Conservation (phyloP, 2,329 filamentous ascomycete genomes). For the Colletotrichum gigasporum region DNA sequence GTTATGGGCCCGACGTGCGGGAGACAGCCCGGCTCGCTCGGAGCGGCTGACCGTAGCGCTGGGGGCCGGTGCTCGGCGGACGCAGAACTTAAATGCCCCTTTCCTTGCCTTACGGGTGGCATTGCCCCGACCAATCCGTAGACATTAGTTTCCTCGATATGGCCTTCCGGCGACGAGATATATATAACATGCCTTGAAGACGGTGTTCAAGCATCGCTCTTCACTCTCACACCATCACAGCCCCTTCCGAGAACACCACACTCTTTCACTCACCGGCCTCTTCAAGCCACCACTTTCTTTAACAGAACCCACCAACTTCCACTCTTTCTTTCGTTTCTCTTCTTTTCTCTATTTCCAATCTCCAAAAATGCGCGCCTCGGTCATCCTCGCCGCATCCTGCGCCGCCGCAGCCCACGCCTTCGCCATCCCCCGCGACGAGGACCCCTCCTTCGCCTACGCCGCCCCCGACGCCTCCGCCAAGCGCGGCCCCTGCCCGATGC, state of each 20-base stretch:
- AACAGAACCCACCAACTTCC: neutral
- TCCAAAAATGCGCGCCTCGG: constrained; percentile 16
- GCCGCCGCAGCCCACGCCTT: neutral
- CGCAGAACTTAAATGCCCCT: neutral
- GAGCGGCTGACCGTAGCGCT: neutral
- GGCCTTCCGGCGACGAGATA: neutral
- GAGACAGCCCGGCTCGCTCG: neutral
- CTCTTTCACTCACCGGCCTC: neutral
- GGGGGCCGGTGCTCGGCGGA: neutral
- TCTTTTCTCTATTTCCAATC: too few relatives aligned
- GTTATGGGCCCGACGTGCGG: neutral
- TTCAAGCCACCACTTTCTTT: neutral
- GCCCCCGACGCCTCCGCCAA: constrained; percentile 50
- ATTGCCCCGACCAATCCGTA: too few relatives aligned
- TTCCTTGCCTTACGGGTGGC: too few relatives aligned
- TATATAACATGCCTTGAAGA: neutral
- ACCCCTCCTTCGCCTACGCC: constrained; percentile 9
- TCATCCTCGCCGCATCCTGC: constrained; percentile 17
- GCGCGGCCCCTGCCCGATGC: constrained; percentile 36
- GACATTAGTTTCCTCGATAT: neutral
- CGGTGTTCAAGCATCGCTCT: neutral
- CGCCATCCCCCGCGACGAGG: constrained; percentile 1
- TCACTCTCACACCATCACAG: neutral
- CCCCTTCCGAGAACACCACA: neutral
- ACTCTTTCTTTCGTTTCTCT: neutral